Evolutionary conservation across 2,329 filamentous ascomycete genomes (phyloP).

Genomic region (Albophoma yamanashiensis): DNA sequence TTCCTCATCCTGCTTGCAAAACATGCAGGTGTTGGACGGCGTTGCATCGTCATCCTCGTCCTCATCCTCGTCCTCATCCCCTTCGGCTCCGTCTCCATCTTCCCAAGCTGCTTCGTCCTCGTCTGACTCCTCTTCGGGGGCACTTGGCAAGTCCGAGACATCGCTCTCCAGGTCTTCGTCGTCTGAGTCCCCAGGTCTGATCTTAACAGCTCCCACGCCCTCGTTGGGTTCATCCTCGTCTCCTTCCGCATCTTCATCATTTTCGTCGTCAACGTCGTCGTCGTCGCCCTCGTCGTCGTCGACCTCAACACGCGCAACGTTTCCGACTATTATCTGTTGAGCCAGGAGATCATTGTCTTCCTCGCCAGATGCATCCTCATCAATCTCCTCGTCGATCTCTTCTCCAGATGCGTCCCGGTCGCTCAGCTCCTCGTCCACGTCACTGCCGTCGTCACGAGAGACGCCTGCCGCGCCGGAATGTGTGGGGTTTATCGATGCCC

Average conservation of each 20-base stretch:
- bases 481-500: neutral
- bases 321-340: constrained; percentile 15
- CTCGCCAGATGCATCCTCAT: constrained; percentile 32
- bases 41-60: constrained; percentile 46
- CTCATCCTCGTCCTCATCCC: constrained; percentile 47
- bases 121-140: constrained; percentile 24
- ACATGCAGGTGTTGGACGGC: constrained; percentile 44
- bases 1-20: constrained; percentile 75
- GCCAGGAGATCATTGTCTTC: constrained; percentile 24
- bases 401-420: constrained; percentile 27
- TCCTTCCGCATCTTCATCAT: constrained; percentile 14
- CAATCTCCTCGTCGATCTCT: constrained; percentile 27
- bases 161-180: constrained; percentile 42
- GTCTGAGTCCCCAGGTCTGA: constrained; percentile 37
- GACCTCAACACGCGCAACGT: constrained; percentile 17
- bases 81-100: constrained; percentile 44
- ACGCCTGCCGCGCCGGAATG: neutral
- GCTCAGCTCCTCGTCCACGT: constrained; percentile 23
- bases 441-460: constrained; percentile 5
- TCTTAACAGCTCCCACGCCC: constrained; percentile 46
- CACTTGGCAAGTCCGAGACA: constrained; percentile 35
- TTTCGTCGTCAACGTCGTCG: constrained; percentile 24
- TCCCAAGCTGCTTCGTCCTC: constrained; percentile 30
- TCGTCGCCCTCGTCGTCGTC: constrained; percentile 22
- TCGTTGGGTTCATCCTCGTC: constrained; percentile 37